Conservation (phyloP, 164 flowering plant species). For the Kingdonia uniflora region DNA sequence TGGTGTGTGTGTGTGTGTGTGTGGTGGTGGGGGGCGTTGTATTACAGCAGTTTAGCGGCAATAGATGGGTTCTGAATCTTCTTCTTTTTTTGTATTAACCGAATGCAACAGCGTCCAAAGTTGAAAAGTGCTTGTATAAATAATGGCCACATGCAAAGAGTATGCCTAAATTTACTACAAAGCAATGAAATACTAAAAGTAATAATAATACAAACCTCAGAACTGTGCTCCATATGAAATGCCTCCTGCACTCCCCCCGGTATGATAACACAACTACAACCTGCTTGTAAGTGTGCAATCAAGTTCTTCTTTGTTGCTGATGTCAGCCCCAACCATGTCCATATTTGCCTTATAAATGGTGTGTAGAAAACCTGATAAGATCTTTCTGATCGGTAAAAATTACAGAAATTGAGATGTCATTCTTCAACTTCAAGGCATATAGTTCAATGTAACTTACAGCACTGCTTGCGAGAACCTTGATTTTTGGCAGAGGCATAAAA, state of each 20-base stretch:
- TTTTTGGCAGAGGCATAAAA: constrained; percentile 73
- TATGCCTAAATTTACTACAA: too few species aligned
- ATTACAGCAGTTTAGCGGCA: too few species aligned
- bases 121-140: too few species aligned
- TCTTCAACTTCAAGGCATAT: background rate
- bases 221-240: constrained; percentile 53
- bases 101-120: background rate
- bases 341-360: constrained; percentile 84
- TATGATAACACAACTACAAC: constrained; percentile 81
- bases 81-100: too few species aligned
- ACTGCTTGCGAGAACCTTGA: constrained; percentile 81
- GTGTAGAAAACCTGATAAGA: constrained; percentile 66
- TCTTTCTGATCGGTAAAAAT: background rate
- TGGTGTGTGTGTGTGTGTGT: too few species aligned
- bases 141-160: too few species aligned
- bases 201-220: constrained; percentile 44
- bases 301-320: constrained; percentile 75
- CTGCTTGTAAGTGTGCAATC: constrained; percentile 53
- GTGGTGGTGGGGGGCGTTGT: too few species aligned
- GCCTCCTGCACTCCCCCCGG: constrained; percentile 95
- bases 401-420: background rate
- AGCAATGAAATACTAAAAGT: too few species aligned
- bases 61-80: background rate
- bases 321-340: constrained; percentile 92
- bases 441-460: constrained; percentile 45